Base-by-base conservation (phyloP, 768 basidiomycete genomes). In the Flagelloscypha sp. region DNA sequence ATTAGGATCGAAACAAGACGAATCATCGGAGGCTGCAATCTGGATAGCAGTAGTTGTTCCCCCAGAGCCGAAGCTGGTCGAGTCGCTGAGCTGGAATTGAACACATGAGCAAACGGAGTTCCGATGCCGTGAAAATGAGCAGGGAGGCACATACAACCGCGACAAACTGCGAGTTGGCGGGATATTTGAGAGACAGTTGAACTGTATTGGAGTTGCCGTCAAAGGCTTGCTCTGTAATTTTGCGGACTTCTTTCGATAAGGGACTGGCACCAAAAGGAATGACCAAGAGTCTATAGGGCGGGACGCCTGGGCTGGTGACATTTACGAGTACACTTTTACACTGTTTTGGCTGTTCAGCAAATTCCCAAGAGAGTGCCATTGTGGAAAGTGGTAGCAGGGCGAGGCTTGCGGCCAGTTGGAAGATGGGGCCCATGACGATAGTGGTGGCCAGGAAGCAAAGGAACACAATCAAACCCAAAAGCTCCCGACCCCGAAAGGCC, bases 21-120 rank as follows among this genome's bases (percentile, higher is more conserved):
- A 42, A 48, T 81, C 72, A 28, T 55, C 56, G 1, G 72, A 78
- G 7, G 48, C 30, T 18, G 54, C 51, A 19, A 86, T 82, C 41
- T 61, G 65, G 2, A 73, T 76, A 2, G 74, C 70, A 3, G 73
- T 74, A 38, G 79, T 85, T 1, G 85, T 84, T 3, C 85, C 85
- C 5, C 85, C 85, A 0, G 75, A 62, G 5, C 78, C 84, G 49
- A 85, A 85, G 1, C 69, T 71, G 1, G 62, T 59, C 29, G 52
- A 55, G 44, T 81, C 79, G 49, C 74, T 76, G 44, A 81, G 64
- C 79, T 79, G 42, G 13, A 33, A 8, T 24, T 46, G 29, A 25
- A 24, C 30, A 10, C 24, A 46, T 43, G 31, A 38, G 34, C 8
- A 34, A 28, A 20, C 20, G 23, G 28, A 33, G 1, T 20, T 42